These are phyloP conservation scores for Claviceps quebecensis DNA, from an alignment of 2,329 filamentous ascomycete genomes.

Conservation along the genomic window DNA sequence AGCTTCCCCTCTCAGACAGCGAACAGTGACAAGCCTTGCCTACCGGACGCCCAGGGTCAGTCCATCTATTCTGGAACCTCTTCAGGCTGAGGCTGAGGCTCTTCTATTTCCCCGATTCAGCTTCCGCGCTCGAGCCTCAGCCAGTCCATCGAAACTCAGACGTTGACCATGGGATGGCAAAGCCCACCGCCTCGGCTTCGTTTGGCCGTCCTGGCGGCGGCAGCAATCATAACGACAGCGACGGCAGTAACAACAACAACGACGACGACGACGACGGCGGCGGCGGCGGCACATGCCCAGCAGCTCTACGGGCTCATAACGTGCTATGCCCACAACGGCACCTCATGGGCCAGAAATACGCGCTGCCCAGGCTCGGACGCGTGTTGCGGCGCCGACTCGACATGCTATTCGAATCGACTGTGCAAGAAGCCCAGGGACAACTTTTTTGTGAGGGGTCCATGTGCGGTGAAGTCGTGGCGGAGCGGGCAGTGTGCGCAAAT, in stretches of 20 bases:
- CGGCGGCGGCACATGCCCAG: not conserved
- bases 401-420: conserved; percentile 2
- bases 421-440: not conserved
- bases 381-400: not conserved
- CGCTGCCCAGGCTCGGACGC: conserved; percentile 3
- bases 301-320: not conserved
- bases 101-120: too few species aligned
- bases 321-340: conserved; percentile 1
- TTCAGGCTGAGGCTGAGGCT: too few species aligned
- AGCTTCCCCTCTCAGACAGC: too few species aligned
- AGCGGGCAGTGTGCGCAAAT: conserved; percentile 1
- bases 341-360: not conserved
- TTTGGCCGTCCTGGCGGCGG: not conserved
- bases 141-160: too few species aligned
- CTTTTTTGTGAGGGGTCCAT: not conserved
- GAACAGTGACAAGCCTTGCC: too few species aligned
- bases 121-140: too few species aligned
- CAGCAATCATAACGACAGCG: not conserved
- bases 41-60: too few species aligned
- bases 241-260: not conserved
- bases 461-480: not conserved
- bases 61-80: too few species aligned
- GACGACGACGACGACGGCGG: not conserved
- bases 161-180: too few species aligned
- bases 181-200: too few species aligned